phyloP scores from a whole-genome alignment of 2,329 filamentous ascomycete species.

The Cytospora paraplurivora region DNA sequence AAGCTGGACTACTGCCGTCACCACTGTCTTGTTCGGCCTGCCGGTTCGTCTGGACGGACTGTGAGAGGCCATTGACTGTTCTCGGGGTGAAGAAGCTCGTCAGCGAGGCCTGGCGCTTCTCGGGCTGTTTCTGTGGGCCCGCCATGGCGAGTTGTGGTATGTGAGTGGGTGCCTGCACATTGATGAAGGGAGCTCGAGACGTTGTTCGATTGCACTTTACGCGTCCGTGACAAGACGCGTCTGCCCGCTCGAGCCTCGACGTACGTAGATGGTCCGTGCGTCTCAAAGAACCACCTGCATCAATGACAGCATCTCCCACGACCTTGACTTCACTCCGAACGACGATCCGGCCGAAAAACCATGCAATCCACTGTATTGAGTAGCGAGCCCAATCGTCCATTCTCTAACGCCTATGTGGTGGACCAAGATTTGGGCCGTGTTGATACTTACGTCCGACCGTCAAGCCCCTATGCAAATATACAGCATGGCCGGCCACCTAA shows the following conservation, averaged over 20 bases:
- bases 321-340: constrained; percentile 8
- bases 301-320: too few relatives aligned
- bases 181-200: neutral
- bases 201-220: constrained; percentile 3
- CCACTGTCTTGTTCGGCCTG: constrained; percentile 27
- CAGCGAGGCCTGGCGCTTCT: constrained; percentile 77
- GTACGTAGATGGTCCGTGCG: neutral
- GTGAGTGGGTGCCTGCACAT: neutral
- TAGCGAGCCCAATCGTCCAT: too few relatives aligned
- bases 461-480: too few relatives aligned
- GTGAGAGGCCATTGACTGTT: constrained; percentile 48
- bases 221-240: constrained; percentile 20
- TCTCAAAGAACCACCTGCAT: neutral
- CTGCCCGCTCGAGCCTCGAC: constrained; percentile 1
- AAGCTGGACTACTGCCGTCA: constrained; percentile 30
- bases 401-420: too few relatives aligned
- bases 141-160: constrained; percentile 37
- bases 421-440: too few relatives aligned
- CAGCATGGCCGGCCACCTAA: neutral
- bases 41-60: constrained; percentile 26
- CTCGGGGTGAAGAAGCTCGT: constrained; percentile 82
- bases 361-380: too few relatives aligned
- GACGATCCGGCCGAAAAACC: too few relatives aligned
- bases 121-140: constrained; percentile 43
- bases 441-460: too few relatives aligned